Conservation (phyloP, 2,329 filamentous ascomycete genomes). For the Ascochyta rabiei region DNA sequence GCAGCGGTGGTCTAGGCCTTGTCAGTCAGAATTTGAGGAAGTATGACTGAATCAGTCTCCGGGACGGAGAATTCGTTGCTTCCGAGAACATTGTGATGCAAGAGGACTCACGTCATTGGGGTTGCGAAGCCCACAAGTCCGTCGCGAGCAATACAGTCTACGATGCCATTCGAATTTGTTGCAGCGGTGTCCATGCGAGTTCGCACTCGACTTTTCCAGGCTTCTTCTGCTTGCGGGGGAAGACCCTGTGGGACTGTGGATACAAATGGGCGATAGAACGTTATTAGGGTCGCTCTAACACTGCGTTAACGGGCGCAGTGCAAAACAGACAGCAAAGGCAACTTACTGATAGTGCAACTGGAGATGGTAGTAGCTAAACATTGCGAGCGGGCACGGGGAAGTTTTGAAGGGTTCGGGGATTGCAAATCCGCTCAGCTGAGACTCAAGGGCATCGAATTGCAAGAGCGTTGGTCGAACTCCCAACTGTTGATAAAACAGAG, state of each 20-base stretch:
- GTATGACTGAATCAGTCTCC: too few species aligned
- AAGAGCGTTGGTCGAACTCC: neutral
- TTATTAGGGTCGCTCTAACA: conserved; percentile 6
- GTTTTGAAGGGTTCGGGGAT: neutral
- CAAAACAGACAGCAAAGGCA: too few species aligned
- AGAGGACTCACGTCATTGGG: conserved; percentile 11
- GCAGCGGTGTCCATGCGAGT: conserved; percentile 9
- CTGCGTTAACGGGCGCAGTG: neutral
- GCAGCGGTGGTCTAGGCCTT: neutral
- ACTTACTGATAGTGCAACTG: conserved; percentile 12
- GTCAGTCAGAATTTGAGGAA: neutral
- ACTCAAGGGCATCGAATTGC: conserved; percentile 1
- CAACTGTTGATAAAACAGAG: conserved; percentile 4
- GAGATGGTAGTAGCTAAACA: conserved; percentile 4
- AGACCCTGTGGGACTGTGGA: neutral
- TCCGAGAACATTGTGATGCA: too few species aligned
- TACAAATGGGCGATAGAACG: conserved; percentile 11
- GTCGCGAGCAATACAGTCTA: conserved; percentile 10
- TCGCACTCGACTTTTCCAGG: conserved; percentile 1
- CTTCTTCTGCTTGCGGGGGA: neutral
- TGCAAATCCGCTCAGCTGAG: neutral
- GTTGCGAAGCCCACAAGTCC: conserved; percentile 5
- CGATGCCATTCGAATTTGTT: neutral
- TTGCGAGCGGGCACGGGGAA: neutral
- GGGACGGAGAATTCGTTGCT: too few species aligned